Evolutionary conservation across 106 monocot genomes (phyloP).

Genomic region (Ottelia alismoides): DNA sequence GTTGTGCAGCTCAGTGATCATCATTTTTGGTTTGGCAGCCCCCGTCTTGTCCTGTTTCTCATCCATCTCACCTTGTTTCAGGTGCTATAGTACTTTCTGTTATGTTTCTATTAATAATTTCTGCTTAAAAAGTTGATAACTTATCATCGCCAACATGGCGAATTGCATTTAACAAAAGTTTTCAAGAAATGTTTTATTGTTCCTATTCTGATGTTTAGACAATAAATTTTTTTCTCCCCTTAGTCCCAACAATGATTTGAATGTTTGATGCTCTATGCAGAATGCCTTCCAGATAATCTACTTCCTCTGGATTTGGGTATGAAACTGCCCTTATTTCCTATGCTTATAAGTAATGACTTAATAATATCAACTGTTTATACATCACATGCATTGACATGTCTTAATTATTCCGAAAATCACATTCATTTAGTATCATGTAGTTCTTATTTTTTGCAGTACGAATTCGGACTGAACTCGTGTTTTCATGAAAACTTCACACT

Average conservation of each 20-base stretch:
- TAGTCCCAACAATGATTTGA: background rate
- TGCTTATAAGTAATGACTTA: background rate
- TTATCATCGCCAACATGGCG: background rate
- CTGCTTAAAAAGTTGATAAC: background rate
- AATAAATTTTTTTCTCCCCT: no score
- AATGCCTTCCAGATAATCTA: conserved; percentile 44
- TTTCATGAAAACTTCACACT: conserved; percentile 39
- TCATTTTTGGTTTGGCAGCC: conserved; percentile 67
- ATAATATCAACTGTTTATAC: no score
- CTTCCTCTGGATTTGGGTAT: conserved; percentile 36
- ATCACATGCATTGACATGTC: no score
- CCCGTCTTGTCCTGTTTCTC: conserved; percentile 43
- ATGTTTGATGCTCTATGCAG: conserved; percentile 10
- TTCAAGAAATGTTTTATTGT: background rate
- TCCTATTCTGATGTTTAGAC: background rate
- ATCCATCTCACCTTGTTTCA: conserved; percentile 75
- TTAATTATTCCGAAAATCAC: no score
- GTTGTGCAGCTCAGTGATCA: conserved; percentile 56
- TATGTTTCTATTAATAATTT: no score
- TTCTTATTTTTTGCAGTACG: conserved; percentile 39
- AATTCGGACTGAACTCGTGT: conserved; percentile 72
- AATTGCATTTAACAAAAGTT: background rate
- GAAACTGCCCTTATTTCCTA: background rate
- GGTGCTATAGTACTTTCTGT: no score
- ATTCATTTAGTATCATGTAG: background rate